Conservation (phyloP, 495 filamentous ascomycete species). For the Annulohypoxylon maeteangense region DNA sequence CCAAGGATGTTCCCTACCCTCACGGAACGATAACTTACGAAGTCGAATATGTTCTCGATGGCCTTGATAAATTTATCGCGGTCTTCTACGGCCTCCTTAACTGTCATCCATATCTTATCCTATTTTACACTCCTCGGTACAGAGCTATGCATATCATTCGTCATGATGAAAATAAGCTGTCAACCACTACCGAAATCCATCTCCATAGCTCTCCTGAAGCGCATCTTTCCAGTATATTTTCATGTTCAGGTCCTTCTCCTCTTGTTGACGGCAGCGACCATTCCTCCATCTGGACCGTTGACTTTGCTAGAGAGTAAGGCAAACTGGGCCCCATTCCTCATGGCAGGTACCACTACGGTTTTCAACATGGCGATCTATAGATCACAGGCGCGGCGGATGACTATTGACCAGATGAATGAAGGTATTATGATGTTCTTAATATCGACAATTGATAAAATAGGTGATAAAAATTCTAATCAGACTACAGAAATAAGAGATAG, state of each 20-base stretch:
- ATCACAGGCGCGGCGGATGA: conserved; percentile 56
- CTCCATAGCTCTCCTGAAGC: conserved; percentile 63
- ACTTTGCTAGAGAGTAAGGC: conserved; percentile 49
- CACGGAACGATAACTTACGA: not conserved
- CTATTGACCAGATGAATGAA: conserved; percentile 59
- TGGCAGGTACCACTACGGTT: conserved; percentile 53
- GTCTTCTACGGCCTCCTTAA: conserved; percentile 28
- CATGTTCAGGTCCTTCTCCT: conserved; percentile 55
- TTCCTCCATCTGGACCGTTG: conserved; percentile 55
- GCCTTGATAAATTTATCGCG: not conserved
- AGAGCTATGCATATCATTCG: conserved; percentile 63
- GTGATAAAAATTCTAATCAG: conserved; percentile 5
- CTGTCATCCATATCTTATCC: conserved; percentile 59
- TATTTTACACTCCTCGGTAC: conserved; percentile 65
- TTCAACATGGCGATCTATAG: conserved; percentile 62
- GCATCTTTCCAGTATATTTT: conserved; percentile 67
- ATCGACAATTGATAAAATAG: not conserved
- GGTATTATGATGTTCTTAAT: conserved; percentile 36
- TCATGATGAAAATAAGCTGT: conserved; percentile 64
- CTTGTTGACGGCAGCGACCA: conserved; percentile 57
- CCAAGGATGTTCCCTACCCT: not conserved
- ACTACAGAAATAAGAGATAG: conserved; percentile 44
- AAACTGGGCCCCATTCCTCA: conserved; percentile 52
- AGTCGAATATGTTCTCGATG: conserved; percentile 12
- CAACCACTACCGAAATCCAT: conserved; percentile 57